Conservation (phyloP, 169 alveolate species). For the Cryptosporidium parvum region DNA sequence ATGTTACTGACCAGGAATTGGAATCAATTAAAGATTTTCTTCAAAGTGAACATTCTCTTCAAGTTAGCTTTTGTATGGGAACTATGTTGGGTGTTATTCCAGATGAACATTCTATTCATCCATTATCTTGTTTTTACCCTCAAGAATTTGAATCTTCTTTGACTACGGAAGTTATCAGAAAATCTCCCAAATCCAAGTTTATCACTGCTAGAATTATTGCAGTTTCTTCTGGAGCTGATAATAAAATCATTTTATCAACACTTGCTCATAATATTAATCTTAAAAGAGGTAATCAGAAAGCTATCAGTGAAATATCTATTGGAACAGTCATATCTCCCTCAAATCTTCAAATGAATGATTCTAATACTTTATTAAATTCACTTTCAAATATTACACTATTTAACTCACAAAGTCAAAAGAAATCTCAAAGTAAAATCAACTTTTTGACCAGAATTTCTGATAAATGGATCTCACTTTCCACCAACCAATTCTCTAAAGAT, state of each 20-base stretch:
- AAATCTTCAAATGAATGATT: not conserved
- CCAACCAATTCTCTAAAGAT: conserved; percentile 10
- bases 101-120: conserved; percentile 57
- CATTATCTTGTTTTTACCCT: conserved; percentile 30
- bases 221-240: conserved; percentile 26
- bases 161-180: not conserved
- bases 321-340: conserved; percentile 5
- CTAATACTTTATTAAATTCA: not conserved
- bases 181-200: conserved; percentile 8
- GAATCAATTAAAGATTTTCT: conserved; percentile 22
- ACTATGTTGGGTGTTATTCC: conserved; percentile 68
- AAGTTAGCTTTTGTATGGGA: conserved; percentile 72
- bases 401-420: conserved; percentile 5
- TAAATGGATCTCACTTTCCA: conserved; percentile 34
- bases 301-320: not conserved
- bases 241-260: conserved; percentile 34
- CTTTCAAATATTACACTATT: conserved; percentile 2
- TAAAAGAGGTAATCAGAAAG: not conserved
- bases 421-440: not conserved
- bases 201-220: conserved; percentile 58
- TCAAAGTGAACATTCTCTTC: conserved; percentile 26
- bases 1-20: conserved; percentile 28
- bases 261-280: conserved; percentile 29
- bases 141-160: not conserved
- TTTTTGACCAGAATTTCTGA: conserved; percentile 16